Percentiles rank a stretch among this genome's conserved stretches.
These are phyloP conservation scores for Syncephalastrum monosporum DNA, from an alignment of 371 early-diverging fungal species.

Conservation along the genomic window DNA sequence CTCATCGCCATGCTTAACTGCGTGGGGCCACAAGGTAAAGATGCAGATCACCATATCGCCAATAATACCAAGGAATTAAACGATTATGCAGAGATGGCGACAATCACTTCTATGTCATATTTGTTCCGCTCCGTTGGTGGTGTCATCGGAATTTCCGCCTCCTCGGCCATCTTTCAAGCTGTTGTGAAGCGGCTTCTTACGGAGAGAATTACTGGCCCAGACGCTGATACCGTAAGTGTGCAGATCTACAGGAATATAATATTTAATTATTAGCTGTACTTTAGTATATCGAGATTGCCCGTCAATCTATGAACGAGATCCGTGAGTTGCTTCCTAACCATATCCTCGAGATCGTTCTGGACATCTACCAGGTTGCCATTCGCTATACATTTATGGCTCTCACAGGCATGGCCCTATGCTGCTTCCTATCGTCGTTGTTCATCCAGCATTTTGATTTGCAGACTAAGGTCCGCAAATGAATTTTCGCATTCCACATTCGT, in stretches of 20 bases:
- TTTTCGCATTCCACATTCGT: not conserved
- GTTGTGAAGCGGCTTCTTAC: slow-evolving; percentile 27
- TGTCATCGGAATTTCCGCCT: slow-evolving; percentile 42
- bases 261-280: not conserved
- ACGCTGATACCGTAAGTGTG: slow-evolving; percentile 20
- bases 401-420: slow-evolving; percentile 26
- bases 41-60: not conserved
- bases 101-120: slow-evolving; percentile 45
- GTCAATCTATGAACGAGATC: slow-evolving; percentile 47
- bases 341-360: slow-evolving; percentile 33
- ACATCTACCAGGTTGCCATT: slow-evolving; percentile 37
- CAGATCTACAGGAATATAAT: not conserved
- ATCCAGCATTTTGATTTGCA: slow-evolving; percentile 49
- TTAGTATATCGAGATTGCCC: slow-evolving; percentile 45
- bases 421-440: slow-evolving; percentile 45
- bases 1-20: slow-evolving; percentile 50
- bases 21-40: slow-evolving; percentile 35
- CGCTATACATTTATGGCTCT: slow-evolving; percentile 33
- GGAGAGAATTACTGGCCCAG: slow-evolving; percentile 32
- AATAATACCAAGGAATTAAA: not conserved
- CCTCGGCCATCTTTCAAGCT: slow-evolving; percentile 42
- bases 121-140: slow-evolving; percentile 45
- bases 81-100: slow-evolving; percentile 45
- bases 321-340: slow-evolving; percentile 37
- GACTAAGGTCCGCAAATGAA: slow-evolving; percentile 35